These are phyloP conservation scores for Peronospora belbahrii DNA, from an alignment of 352 stramenopile genomes.

Conservation along the genomic window DNA sequence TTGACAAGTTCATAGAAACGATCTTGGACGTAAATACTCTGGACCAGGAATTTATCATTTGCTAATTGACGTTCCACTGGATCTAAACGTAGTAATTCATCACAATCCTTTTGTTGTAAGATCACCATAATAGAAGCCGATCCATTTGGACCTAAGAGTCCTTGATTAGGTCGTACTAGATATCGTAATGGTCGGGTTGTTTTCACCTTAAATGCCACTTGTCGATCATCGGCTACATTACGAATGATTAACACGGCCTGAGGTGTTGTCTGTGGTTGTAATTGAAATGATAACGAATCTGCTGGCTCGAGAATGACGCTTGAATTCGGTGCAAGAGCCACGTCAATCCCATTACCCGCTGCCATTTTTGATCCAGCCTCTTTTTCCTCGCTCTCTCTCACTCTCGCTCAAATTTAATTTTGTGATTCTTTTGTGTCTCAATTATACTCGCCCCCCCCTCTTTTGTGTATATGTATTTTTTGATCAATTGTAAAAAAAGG, in stretches of 20 bases:
- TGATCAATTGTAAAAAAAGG: no score
- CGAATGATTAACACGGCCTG: slow-evolving; percentile 79
- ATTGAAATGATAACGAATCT: slow-evolving; percentile 71
- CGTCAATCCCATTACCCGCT: slow-evolving; percentile 39
- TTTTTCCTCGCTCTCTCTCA: no score
- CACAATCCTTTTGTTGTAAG: slow-evolving; percentile 84
- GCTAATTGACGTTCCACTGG: slow-evolving; percentile 67
- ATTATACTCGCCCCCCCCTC: slow-evolving; percentile 6
- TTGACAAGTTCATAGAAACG: slow-evolving; percentile 82
- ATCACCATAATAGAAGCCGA: slow-evolving; percentile 81
- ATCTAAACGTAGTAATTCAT: slow-evolving; percentile 75
- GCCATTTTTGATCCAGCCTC: slow-evolving; percentile 41
- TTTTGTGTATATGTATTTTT: not conserved
- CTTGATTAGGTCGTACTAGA: slow-evolving; percentile 84
- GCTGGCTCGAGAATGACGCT: slow-evolving; percentile 76
- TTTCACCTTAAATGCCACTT: slow-evolving; percentile 88
- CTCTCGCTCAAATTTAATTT: no score
- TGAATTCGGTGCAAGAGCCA: slow-evolving; percentile 57
- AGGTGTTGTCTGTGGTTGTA: slow-evolving; percentile 52
- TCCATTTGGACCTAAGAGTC: slow-evolving; percentile 70
- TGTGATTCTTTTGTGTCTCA: slow-evolving; percentile 31
- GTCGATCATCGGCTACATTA: slow-evolving; percentile 71
- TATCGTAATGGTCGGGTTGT: slow-evolving; percentile 84
- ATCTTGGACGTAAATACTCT: slow-evolving; percentile 81
- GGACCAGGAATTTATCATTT: slow-evolving; percentile 88